Evolutionary conservation across 2,329 filamentous ascomycete species (phyloP), one percentile per base, ranked within the genome.

Genomic region (Helicocarpus griseus): DNA sequence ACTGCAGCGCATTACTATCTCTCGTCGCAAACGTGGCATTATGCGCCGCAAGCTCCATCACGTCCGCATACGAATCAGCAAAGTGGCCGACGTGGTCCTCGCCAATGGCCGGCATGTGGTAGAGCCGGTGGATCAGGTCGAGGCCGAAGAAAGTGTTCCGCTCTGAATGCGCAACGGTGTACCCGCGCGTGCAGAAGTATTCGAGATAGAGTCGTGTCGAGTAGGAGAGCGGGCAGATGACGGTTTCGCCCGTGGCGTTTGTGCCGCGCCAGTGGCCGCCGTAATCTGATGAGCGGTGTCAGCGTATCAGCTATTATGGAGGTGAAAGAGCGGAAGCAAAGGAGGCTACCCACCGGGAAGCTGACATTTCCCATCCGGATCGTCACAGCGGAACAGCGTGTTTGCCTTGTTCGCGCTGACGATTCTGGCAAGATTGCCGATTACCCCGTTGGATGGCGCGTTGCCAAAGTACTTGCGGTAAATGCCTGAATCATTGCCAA

Each of bases 391-490:
- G 72, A 86, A 86, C 17, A 81, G 61, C 43, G 83, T 72, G 24
- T 73, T 0, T 69, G 14, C 69, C 60, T 79, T 79, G 65, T 85
- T 76, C 1, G 75, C 80, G 40, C 73, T 73, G 58, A 79, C 70
- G 29, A 87, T 31, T 8, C 46, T 14, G 49, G 83, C 78, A 57
- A 76, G 83, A 72, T 80, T 82, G 4, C 83, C 84, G 39, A 82
- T 72, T 3, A 79, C 75, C 55, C 77, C 73, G 21, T 76, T 75
- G 2, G 81, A 79, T 3, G 80, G 71, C 1, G 72, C 72, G 49
- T 78, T 73, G 43, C 83, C 81, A 61, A 87, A 87, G 69, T 86
- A 87, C 68, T 82, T 85, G 49, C 71, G 70, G 61, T 80, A 82
- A 53, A 84, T 74, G 19, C 75, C 70, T 8, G 80, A 84, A 24